Base-by-base conservation (phyloP, 2,329 filamentous ascomycete species). In the Fulvia fulva region DNA sequence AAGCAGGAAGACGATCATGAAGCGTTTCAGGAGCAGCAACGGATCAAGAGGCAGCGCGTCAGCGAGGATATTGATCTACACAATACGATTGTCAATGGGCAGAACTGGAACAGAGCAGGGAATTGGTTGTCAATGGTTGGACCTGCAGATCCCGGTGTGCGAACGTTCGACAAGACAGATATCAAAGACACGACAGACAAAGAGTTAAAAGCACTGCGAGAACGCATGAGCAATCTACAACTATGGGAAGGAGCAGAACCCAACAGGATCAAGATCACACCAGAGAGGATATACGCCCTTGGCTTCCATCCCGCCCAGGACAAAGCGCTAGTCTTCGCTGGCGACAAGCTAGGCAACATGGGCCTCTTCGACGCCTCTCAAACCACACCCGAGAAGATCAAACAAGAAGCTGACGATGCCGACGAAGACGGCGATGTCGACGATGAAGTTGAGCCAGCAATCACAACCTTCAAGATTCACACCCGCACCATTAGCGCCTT, bases 291-390 rank as follows among this genome's bases (percentile, higher is more conserved):
- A 56, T 99, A 97, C 70, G 83, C 89, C 0, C 85, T 97, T 67
- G 86, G 87, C 0, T 93, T 99, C 66, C 94, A 99, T 68, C 94
- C 94, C 0, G 92, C 87, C 0, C 80, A 86, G 58, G 86, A 92
- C 2, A 97, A 97, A 68, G 86, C 92, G 0, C 79, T 99, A 2
- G 82, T 97, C 1, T 95, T 99, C 70, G 93, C 93, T 0, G 93
- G 93, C 11, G 94, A 99, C 69, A 99, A 99, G 72, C 83, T 95
- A 64, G 93, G 94, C 1, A 89, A 91, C 23, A 80, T 97, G 58
- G 94, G 94, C 0, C 84, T 99, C 0, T 93, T 97, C 55, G 93
- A 99, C 70, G 91, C 87, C 1, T 92, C 89, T 0, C 91, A 95
- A 64, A 82, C 83, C 2, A 77, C 78, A 1, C 69, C 81, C 3